Base-by-base conservation (phyloP, 805 yeast species). In the Candida tibetensis region DNA sequence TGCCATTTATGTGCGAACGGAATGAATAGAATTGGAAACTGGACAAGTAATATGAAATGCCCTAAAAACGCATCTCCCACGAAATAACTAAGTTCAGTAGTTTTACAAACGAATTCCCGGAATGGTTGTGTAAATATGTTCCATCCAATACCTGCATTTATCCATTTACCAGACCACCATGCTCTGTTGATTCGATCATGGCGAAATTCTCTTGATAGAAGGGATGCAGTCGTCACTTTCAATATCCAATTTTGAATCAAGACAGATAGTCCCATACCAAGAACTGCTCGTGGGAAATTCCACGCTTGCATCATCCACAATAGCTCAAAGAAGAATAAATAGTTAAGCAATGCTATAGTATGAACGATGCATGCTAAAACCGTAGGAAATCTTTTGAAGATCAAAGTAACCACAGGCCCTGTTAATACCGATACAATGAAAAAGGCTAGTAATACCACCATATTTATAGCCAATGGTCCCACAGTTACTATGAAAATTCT, bases 101-200 rank as follows among this genome's bases (percentile, higher is more conserved):
- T 59, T 49, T 84, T 84, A 40, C 86, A 81, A 16, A 76, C 39
- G 36, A 65, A 76, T 52, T 83, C 91, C 49, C 91, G 61, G 2
- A 72, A 42, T 1, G 89, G 89, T 45, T 82, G 89, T 2, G 81
- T 63, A 4, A 82, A 36, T 0, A 77, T 63, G 32, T 72, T 57
- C 77, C 82, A 77, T 0, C 89, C 87, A 31, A 82, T 64, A 0
- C 80, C 80, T 0, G 81, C 70, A 10, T 70, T 71, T 32, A 73
- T 51, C 91, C 91, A 84, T 39, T 71, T 76, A 0, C 90, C 89
- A 8, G 86, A 74, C 48, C 90, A 84, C 87, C 88, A 82, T 2
- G 90, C 82, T 26, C 74, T 55, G 49, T 82, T 85, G 0, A 85
- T 62, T 31, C 66, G 72, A 44, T 75, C 83, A 46, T 73, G 77